A percentile compares a stretch with the other conserved stretches of the same genome.
Evolutionary conservation across 306 rosid genomes (phyloP).

Genomic region (Fagus crenata): DNA sequence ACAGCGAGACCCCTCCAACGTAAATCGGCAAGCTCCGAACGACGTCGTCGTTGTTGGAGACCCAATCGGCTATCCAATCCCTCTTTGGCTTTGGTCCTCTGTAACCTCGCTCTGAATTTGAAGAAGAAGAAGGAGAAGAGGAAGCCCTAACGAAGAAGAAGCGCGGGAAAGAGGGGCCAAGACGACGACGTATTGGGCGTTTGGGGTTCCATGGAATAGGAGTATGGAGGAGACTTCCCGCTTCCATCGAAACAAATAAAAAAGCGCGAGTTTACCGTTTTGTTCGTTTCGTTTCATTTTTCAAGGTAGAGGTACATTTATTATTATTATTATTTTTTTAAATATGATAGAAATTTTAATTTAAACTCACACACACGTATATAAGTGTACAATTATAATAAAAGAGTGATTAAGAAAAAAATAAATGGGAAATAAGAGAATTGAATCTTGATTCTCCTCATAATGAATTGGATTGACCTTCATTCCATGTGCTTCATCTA

Average conservation of each 20-base stretch:
- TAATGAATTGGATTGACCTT: too few relatives aligned
- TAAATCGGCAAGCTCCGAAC: conserved; percentile 76
- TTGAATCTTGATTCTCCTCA: too few relatives aligned
- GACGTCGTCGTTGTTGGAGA: conserved; percentile 66
- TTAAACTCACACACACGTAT: too few relatives aligned
- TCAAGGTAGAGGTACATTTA: too few relatives aligned
- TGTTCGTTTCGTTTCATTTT: too few relatives aligned
- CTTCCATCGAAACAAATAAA: conserved; percentile 43
- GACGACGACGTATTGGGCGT: conserved; percentile 27
- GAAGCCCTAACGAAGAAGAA: conserved; percentile 29
- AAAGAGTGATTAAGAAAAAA: too few relatives aligned
- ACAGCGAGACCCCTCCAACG: conserved; percentile 59
- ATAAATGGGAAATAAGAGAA: too few relatives aligned
- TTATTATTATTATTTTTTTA: too few relatives aligned
- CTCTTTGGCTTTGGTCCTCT: conserved; percentile 66
- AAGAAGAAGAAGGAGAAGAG: conserved; percentile 27
- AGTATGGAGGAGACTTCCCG: conserved; percentile 40
- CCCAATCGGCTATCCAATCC: conserved; percentile 80
- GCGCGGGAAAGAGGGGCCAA: conserved; percentile 30
- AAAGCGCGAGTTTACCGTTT: not conserved
- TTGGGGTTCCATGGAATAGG: conserved; percentile 29
- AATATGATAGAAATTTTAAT: too few relatives aligned
- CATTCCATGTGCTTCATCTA: too few relatives aligned
- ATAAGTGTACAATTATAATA: too few relatives aligned
- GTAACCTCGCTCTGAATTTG: conserved; percentile 41